Evolutionary conservation across 495 filamentous ascomycete genomes (phyloP).

Genomic region (Podospora pseudoanserina): DNA sequence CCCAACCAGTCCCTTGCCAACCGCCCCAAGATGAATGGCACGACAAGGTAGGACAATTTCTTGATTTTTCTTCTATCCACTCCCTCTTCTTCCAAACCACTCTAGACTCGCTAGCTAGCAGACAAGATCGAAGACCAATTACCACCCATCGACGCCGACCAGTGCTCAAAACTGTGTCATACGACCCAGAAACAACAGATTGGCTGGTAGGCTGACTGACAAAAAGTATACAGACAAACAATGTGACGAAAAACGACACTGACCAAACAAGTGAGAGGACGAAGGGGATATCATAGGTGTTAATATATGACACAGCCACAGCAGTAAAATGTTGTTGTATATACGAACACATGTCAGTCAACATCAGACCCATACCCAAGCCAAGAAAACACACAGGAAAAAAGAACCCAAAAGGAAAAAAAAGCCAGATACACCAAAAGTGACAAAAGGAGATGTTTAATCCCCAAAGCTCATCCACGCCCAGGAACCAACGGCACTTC

Average conservation of each 20-base stretch:
- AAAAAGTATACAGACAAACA: neutral
- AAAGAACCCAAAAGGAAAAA: neutral
- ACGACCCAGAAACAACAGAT: neutral
- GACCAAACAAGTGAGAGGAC: slow-evolving; percentile 1
- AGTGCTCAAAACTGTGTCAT: neutral
- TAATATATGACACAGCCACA: neutral
- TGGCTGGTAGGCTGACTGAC: neutral
- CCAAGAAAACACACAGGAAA: neutral
- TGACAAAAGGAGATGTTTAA: slow-evolving; percentile 13
- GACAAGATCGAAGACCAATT: neutral
- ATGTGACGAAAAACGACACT: neutral
- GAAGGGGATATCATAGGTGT: neutral
- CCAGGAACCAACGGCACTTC: slow-evolving; percentile 20
- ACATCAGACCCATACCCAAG: neutral
- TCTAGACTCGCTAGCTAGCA: neutral
- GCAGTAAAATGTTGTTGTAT: neutral
- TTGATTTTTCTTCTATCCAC: neutral
- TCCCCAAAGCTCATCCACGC: slow-evolving; percentile 32
- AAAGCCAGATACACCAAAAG: neutral
- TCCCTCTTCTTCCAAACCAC: neutral
- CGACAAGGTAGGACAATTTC: neutral
- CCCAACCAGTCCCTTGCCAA: neutral
- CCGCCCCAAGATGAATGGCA: neutral
- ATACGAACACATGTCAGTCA: neutral
- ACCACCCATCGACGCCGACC: neutral